Conservation (phyloP, 306 rosid species). For the Spatholobus suberectus region DNA sequence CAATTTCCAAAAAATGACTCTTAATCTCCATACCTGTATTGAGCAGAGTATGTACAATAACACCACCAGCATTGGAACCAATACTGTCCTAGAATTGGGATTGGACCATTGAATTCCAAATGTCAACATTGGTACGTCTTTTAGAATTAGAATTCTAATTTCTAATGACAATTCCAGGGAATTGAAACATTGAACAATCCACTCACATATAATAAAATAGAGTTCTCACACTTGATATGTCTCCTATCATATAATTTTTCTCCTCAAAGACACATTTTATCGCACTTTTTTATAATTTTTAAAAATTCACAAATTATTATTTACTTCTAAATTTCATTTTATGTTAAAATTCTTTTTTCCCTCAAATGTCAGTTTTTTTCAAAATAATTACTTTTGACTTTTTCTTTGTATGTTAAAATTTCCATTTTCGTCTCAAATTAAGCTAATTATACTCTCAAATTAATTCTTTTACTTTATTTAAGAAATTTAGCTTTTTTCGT, state of each 20-base stretch:
- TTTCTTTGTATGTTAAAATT: background rate
- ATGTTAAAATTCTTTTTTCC: background rate
- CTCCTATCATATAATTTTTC: background rate
- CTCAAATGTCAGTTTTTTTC: background rate
- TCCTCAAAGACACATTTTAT: background rate
- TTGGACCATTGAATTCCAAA: conserved; percentile 10
- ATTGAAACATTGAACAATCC: background rate
- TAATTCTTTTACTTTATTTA: background rate
- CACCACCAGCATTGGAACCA: background rate
- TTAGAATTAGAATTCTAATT: background rate
- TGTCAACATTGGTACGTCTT: background rate
- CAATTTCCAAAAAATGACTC: background rate
- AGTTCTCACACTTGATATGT: background rate
- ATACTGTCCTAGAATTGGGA: background rate
- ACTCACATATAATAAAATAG: background rate
- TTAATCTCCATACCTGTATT: background rate
- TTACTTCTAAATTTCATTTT: background rate
- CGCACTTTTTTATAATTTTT: too few relatives aligned
- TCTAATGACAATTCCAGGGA: background rate
- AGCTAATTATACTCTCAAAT: background rate
- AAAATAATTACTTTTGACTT: background rate
- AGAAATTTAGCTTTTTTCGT: background rate
- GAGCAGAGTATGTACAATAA: background rate
- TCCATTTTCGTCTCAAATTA: background rate
- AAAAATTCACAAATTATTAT: too few relatives aligned